These are phyloP conservation scores for Beauveria bassiana DNA, from an alignment of 2,329 filamentous ascomycete genomes.

Conservation along the genomic window DNA sequence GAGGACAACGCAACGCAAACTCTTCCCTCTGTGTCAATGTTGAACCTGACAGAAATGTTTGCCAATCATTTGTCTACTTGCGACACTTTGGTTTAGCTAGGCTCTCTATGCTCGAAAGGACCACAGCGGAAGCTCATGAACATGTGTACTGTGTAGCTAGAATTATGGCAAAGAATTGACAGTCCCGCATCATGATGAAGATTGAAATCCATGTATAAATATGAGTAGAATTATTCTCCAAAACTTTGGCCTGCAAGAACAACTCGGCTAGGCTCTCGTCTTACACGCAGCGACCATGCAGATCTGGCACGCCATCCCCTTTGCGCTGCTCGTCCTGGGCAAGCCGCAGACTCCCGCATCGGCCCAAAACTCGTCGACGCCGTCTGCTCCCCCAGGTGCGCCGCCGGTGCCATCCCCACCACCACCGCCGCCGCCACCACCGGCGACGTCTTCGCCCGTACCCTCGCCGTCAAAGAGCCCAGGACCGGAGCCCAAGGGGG, in stretches of 20 bases:
- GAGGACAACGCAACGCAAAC: too few species aligned
- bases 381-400: conserved; percentile 17
- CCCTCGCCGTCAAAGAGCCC: conserved; percentile 11
- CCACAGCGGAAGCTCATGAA: neutral
- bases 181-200: neutral
- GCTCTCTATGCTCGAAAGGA: too few species aligned
- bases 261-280: neutral
- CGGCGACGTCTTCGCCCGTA: neutral
- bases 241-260: neutral
- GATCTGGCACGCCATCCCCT: conserved; percentile 1
- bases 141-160: neutral
- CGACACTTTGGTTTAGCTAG: neutral
- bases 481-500: conserved; percentile 17
- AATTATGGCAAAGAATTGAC: neutral
- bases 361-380: conserved; percentile 11
- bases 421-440: conserved; percentile 18
- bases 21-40: neutral
- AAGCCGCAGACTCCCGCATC: conserved; percentile 17
- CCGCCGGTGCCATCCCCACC: conserved; percentile 17
- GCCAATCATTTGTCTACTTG: conserved; percentile 1
- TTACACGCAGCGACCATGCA: neutral
- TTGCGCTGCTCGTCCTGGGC: conserved; percentile 2
- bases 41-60: neutral
- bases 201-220: neutral
- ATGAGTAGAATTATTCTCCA: neutral